phyloP scores from a whole-genome alignment of 176 grass and related monocot genomes.

The Bonia amplexicaulis region DNA sequence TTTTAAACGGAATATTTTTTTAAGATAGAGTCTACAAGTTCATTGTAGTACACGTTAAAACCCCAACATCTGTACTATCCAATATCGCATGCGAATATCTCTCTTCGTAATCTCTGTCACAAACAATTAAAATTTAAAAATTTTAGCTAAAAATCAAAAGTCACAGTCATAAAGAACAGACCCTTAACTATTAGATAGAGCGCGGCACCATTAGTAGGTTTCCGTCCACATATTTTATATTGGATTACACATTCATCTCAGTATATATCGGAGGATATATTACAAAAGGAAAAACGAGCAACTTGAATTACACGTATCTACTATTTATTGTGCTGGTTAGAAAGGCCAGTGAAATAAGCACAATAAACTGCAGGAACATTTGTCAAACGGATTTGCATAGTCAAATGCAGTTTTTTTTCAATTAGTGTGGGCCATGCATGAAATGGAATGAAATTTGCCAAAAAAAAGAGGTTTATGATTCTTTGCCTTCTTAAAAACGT shows the following conservation, averaged over 20 bases:
- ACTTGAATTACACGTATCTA: neutral
- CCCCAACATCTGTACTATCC: no score
- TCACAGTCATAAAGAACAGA: no score
- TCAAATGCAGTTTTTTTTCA: neutral
- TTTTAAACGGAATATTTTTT: no score
- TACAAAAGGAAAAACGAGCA: neutral
- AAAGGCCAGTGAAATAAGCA: neutral
- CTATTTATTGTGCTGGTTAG: neutral
- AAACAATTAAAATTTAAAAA: no score
- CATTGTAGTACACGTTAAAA: no score
- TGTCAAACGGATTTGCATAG: neutral
- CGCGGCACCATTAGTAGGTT: neutral
- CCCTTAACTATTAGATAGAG: neutral
- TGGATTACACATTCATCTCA: neutral
- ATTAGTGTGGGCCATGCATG: neutral
- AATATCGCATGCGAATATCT: no score
- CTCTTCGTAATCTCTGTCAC: no score
- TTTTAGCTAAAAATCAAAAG: no score
- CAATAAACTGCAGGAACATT: neutral
- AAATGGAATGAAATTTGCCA: neutral
- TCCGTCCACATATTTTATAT: neutral
- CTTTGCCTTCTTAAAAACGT: neutral
- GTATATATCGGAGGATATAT: neutral
- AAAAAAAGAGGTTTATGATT: neutral
- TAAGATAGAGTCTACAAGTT: no score